Evolutionary conservation across 2,329 filamentous ascomycete genomes (phyloP).

Genomic region (Paramyrothecium sp.): DNA sequence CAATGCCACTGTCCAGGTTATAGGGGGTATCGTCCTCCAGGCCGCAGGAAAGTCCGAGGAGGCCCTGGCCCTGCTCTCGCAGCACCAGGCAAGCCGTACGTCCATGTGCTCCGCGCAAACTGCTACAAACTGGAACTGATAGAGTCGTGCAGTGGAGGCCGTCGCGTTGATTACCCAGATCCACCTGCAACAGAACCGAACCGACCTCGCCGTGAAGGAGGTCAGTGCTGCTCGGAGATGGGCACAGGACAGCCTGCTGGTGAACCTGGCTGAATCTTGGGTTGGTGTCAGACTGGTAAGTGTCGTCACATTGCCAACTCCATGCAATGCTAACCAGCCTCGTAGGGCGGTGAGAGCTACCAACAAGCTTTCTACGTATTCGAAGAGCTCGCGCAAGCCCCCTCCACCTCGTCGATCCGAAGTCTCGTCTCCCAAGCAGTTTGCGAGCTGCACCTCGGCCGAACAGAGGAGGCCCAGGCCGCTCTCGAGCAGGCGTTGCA

Average conservation of each 20-base stretch:
- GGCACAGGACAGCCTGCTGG: conserved; percentile 91
- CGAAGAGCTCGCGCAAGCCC: conserved; percentile 88
- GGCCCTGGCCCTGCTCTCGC: conserved; percentile 73
- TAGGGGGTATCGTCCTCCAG: conserved; percentile 80
- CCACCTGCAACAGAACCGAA: conserved; percentile 85
- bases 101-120: conserved; percentile 15
- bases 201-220: conserved; percentile 88
- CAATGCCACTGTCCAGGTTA: conserved; percentile 77
- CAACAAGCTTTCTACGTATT: conserved; percentile 97
- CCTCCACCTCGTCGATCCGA: conserved; percentile 72
- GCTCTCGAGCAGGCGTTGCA: conserved; percentile 78
- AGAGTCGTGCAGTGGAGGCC: conserved; percentile 56
- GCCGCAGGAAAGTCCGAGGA: conserved; percentile 80
- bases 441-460: conserved; percentile 85
- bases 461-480: conserved; percentile 83
- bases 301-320: background rate
- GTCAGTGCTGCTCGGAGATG: conserved; percentile 83
- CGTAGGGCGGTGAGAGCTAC: conserved; percentile 88
- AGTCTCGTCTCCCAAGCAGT: conserved; percentile 86
- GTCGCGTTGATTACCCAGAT: conserved; percentile 91
- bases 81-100: conserved; percentile 85
- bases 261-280: conserved; percentile 96
- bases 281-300: conserved; percentile 80
- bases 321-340: background rate
- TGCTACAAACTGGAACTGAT: conserved; percentile 18